Percentiles rank a stretch among this genome's conserved stretches.
phyloP scores from a whole-genome alignment of 345 rosid genomes.

The Balakata baccata region DNA sequence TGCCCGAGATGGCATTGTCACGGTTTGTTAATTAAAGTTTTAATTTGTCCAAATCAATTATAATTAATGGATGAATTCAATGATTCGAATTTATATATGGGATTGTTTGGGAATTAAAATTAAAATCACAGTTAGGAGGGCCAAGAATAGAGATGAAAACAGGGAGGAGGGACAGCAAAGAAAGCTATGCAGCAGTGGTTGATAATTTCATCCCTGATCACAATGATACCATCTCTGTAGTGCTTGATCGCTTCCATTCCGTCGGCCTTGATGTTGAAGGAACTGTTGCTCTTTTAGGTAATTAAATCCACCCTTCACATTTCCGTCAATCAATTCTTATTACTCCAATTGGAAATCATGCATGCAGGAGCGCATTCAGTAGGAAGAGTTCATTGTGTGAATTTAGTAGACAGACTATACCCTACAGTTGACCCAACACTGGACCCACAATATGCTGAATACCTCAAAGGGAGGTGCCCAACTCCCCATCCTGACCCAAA shows the following conservation, averaged over 20 bases:
- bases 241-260: slow-evolving; percentile 60
- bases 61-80: too few species aligned
- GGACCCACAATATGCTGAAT: slow-evolving; percentile 55
- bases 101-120: neutral
- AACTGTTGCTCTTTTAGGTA: slow-evolving; percentile 69
- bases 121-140: slow-evolving; percentile 58
- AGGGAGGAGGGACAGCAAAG: slow-evolving; percentile 63
- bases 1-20: slow-evolving; percentile 71
- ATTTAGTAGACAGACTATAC: slow-evolving; percentile 68
- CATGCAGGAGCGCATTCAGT: slow-evolving; percentile 73
- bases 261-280: slow-evolving; percentile 63
- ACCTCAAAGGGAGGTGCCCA: slow-evolving; percentile 66
- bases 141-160: slow-evolving; percentile 78
- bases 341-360: neutral
- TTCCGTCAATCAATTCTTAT: too few species aligned
- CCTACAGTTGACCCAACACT: slow-evolving; percentile 66
- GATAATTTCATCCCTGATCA: slow-evolving; percentile 56
- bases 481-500: slow-evolving; percentile 51
- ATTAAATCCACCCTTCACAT: too few species aligned
- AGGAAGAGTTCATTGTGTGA: slow-evolving; percentile 76
- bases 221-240: slow-evolving; percentile 54
- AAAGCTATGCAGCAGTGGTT: slow-evolving; percentile 46
- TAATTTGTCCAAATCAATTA: neutral
- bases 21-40: slow-evolving; percentile 32
- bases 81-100: neutral